Percentiles rank a stretch among this genome's conserved stretches.
These are phyloP conservation scores for Lachancea sp. DNA, from an alignment of 805 yeast genomes.

Conservation along the genomic window DNA sequence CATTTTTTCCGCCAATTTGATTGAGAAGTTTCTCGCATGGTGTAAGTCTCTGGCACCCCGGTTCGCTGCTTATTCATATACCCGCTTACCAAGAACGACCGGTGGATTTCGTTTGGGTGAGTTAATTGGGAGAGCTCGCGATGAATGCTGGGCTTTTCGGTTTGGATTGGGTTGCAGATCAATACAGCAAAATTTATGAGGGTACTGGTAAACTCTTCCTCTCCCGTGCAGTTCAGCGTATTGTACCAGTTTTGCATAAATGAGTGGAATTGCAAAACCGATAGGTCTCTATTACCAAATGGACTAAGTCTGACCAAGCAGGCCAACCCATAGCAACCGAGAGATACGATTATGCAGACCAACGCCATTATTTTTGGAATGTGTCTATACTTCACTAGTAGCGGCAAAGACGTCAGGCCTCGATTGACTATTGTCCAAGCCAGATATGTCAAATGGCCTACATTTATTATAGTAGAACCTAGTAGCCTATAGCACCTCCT, in stretches of 20 bases:
- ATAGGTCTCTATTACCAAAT: slow-evolving; percentile 6
- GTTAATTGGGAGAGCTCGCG: slow-evolving; percentile 23
- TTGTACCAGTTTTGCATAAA: slow-evolving; percentile 28
- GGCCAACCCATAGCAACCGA: slow-evolving; percentile 50
- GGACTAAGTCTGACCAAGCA: slow-evolving; percentile 45
- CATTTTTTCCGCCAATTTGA: slow-evolving; percentile 1
- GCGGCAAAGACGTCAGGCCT: slow-evolving; percentile 43
- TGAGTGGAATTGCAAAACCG: slow-evolving; percentile 27
- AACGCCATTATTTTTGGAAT: slow-evolving; percentile 60
- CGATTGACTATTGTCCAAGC: slow-evolving; percentile 34
- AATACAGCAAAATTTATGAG: slow-evolving; percentile 21
- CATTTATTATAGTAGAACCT: slow-evolving; percentile 56
- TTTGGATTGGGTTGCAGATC: slow-evolving; percentile 21
- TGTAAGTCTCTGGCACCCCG: slow-evolving; percentile 14
- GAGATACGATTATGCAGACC: slow-evolving; percentile 45
- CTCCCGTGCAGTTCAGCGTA: slow-evolving; percentile 30
- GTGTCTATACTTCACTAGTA: slow-evolving; percentile 50
- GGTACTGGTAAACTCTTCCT: slow-evolving; percentile 26
- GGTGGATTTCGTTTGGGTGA: slow-evolving; percentile 18
- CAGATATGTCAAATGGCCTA: slow-evolving; percentile 45
- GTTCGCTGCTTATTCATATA: slow-evolving; percentile 16
- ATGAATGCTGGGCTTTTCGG: slow-evolving; percentile 21
- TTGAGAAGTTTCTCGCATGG: not conserved
- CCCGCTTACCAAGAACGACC: slow-evolving; percentile 20
- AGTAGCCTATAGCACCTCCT: slow-evolving; percentile 50